phyloP scores from a whole-genome alignment of 305 asterid species.

The Fraxinus floribunda region DNA sequence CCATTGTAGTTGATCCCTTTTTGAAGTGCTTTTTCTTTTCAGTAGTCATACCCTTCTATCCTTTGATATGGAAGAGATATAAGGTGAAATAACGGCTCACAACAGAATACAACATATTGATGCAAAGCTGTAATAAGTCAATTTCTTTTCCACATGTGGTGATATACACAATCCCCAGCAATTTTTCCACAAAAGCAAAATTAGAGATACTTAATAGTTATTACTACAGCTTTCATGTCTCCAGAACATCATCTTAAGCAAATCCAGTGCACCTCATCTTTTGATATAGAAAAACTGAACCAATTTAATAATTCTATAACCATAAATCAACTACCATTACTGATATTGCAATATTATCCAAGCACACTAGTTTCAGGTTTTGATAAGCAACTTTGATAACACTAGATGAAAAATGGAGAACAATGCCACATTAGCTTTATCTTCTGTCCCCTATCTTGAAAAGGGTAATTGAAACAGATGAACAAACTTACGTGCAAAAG shows the following conservation, averaged over 20 bases:
- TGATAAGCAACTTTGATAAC: constrained; percentile 16
- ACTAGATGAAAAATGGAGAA: not conserved
- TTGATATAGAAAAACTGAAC: constrained; percentile 9
- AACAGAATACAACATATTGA: constrained; percentile 1
- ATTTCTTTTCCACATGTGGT: constrained; percentile 1
- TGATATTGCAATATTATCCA: constrained; percentile 1
- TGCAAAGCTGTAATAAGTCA: constrained; percentile 3
- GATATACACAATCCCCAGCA: not conserved
- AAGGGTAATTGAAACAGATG: constrained; percentile 15
- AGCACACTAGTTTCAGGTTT: constrained; percentile 17
- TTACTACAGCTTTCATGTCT: not conserved
- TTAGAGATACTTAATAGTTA: not conserved
- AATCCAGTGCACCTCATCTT: constrained; percentile 16
- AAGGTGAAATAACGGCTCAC: constrained; percentile 16
- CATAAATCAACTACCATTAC: constrained; percentile 22
- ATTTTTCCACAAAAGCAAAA: not conserved
- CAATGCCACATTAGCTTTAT: not conserved
- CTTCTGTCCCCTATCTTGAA: constrained; percentile 18
- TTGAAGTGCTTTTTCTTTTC: constrained; percentile 5
- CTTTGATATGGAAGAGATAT: constrained; percentile 17
- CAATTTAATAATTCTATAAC: not conserved
- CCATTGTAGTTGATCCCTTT: constrained; percentile 14
- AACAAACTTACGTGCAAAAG: constrained; percentile 59
- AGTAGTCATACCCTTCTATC: constrained; percentile 16
- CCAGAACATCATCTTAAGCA: not conserved